Percentiles rank a stretch among this genome's conserved stretches.
Evolutionary conservation across 1,139 yeast species (phyloP).

Genomic region (Meyerozyma athensensis): DNA sequence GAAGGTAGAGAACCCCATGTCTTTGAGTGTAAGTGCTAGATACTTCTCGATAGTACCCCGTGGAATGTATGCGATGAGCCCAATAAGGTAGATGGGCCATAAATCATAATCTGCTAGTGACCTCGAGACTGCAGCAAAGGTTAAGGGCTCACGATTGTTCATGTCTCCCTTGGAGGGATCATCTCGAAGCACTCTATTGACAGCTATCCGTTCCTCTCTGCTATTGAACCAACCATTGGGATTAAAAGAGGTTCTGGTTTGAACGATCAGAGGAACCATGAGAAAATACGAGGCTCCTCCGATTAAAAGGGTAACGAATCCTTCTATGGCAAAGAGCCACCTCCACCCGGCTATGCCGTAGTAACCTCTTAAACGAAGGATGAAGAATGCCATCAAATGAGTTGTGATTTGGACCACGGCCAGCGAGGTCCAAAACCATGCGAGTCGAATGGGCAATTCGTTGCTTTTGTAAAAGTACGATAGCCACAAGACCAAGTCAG

Average conservation of each 20-base stretch:
- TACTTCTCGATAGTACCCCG: conserved; percentile 9
- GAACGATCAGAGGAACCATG: conserved; percentile 14
- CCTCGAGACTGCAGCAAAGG: conserved; percentile 8
- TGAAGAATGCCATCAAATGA: conserved; percentile 11
- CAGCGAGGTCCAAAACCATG: conserved; percentile 11
- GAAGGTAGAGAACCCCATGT: conserved; percentile 12
- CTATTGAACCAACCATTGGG: conserved; percentile 17
- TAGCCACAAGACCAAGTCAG: conserved; percentile 11
- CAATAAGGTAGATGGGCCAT: conserved; percentile 14
- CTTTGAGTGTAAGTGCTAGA: conserved; percentile 11
- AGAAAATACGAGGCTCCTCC: conserved; percentile 4
- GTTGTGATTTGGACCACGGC: conserved; percentile 12
- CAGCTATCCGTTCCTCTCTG: conserved; percentile 16
- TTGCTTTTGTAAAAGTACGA: conserved; percentile 11
- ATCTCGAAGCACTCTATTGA: conserved; percentile 17
- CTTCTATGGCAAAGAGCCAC: conserved; percentile 15
- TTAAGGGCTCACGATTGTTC: conserved; percentile 13
- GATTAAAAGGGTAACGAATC: conserved; percentile 11
- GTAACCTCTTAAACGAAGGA: conserved; percentile 11
- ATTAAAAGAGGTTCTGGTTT: conserved; percentile 11
- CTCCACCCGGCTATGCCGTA: conserved; percentile 14
- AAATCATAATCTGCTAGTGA: conserved; percentile 13
- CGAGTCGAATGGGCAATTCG: conserved; percentile 10
- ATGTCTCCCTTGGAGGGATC: conserved; percentile 20
- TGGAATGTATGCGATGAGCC: conserved; percentile 11